Evolutionary conservation across 345 rosid species (phyloP), one percentile per base, ranked within the genome.

Genomic region (Erodium maritimum): DNA sequence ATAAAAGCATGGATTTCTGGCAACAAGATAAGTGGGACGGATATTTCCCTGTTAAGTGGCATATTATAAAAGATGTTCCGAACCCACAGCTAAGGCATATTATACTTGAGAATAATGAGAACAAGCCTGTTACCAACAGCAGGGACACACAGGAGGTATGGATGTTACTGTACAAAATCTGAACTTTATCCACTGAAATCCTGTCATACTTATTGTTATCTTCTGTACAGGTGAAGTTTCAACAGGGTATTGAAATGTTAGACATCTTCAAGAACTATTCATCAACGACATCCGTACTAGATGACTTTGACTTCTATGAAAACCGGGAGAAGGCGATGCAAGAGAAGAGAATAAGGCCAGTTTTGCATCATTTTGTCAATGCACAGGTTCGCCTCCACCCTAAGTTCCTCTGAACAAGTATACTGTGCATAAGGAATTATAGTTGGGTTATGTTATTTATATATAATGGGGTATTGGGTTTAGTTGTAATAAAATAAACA

Each of bases 21-120:
- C 93, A 88, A 58, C 96, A 85, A 66, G 88, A 88, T 68, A 88
- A 85, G 73, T 85, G 93, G 93, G 66, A 70, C 59, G 96, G 90
- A 62, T 85, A 86, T 63, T 85, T 88, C 70, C 79, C 90, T 59
- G 73, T 83, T 59, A 88, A 85, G 67, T 88, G 90, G 93, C 96
- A 81, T 65, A 78, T 88, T 59, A 61, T 85, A 65, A 85, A 85
- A 84, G 90, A 88, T 57, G 69, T 88, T 48, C 86, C 90, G n/a
- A 88, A 85, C 69, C 71, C 74, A 66, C 77, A 62, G 2, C 52
- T 88, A 72, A 78, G 85, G 73, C 96, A 88, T 59, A 74, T 85
- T 46, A 80, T 75, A 0, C 88, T 85, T 18, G 85, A 65, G 37
- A 81, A 78, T 60, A 88, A 85, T 48, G 88, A 88, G 67, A 82